Base-by-base conservation (phyloP, 148 eudicot species). In the Rhododendron ovatum region DNA sequence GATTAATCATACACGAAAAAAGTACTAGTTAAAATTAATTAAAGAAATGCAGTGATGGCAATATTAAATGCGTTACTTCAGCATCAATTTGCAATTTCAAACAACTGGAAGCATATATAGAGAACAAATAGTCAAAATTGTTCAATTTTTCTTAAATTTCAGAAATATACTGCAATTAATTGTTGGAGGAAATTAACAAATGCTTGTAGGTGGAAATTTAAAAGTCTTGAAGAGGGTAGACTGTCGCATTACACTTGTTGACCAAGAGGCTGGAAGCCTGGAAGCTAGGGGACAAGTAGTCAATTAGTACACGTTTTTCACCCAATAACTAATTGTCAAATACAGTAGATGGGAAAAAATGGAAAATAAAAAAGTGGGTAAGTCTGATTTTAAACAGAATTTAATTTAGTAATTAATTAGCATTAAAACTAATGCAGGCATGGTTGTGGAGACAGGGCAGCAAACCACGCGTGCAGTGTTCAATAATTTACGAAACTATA, bases 391-490 rank as follows among this genome's bases (percentile, higher is more conserved):
- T 24, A n/a, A 63, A 26, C 30, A n/a, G 14, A 26, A 9, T n/a
- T 65, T 65, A 65, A 9, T n/a, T 65, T 67, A 67, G 26, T 26
- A 3, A 51, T 15, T 4, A 51, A 13, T 6, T 22, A 7, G 28
- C 65, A 59, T 59, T 59, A 65, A 26, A 26, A 22, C 24, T 4
- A 17, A 67, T 63, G 28, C 30, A 63, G 71, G 33, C 69, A n/a
- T 65, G 73, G 5, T 26, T 67, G 73, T 65, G 30, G 33, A 65
- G 73, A 37, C 11, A 37, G 4, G 43, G 80, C 80, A 37, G 47
- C 80, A 76, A 37, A 76, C 47, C 80, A 39, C 48, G 80, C 80
- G 80, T 39, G 80, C 80, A 76, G 45, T 20, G 8, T 39, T 76
- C 80, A 39, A 39, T 35, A 39, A 76, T 37, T 20, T 41, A 39